Base-by-base conservation (phyloP, 495 filamentous ascomycete species). In the Aspergillus egyptiacus region DNA sequence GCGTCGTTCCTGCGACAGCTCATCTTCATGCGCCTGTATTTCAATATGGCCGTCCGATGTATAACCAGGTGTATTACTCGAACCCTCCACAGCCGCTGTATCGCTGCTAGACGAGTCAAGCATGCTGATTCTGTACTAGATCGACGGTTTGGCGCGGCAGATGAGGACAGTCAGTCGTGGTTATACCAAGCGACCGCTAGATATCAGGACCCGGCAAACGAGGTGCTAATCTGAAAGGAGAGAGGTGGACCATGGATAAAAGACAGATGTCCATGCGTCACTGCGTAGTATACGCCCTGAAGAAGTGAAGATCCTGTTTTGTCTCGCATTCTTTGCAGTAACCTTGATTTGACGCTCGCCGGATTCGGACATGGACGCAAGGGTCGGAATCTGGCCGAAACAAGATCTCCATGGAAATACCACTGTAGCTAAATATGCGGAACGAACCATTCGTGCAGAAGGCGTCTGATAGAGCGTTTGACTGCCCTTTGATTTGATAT, bases 1-100 rank as follows among this genome's bases (percentile, higher is more conserved):
- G 8, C 36, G 44, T 20, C 43, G 34, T 46, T 54, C 52, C 23
- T 52, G 45, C 15, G 55, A 42, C 14, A 46, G 46, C 17, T 33
- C 18, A 36, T 51, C 42, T n/a, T 49, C 30, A 25, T 27, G 25
- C 7, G 7, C 6, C 23, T 45, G 17, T 36, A 17, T 39, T 9
- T 51, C 38, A 10, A 25, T 19, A 14, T 44, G 25, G 24, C 18
- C 31, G 22, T 25, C 47, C 20, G 52, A 46, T 19, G 42, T 31
- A 34, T 22, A 34, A 14, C 9, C 10, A 35, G 28, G 46, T 19
- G 27, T 40, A 20, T 23, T 24, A 13, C 23, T 22, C 9, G 28
- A 18, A 18, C 32, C 47, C 13, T 50, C 32, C 8, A 46, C 53
- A 15, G 35, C 28, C 6, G 22, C 31, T 20, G 44, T 34, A 13